Base-by-base conservation (phyloP, 306 rosid genomes). In the Inga laurina region DNA sequence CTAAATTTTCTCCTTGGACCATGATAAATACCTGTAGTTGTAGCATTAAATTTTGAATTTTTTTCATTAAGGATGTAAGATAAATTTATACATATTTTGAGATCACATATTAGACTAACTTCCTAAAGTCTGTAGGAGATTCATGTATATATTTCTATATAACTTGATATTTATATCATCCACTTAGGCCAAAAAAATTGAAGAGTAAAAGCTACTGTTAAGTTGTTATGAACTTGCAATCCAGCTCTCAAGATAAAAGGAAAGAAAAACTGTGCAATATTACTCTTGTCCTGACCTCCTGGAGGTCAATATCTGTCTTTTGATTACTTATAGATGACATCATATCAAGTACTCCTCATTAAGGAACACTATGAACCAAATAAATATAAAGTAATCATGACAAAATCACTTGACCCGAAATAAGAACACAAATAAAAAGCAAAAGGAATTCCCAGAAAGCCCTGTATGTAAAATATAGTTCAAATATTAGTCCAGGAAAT, bases 401-500 rank as follows among this genome's bases (percentile, higher is more conserved):
- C 30, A 18, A 51, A 18, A 75, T 4, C 57, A 32, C 65, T 51
- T 51, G 13, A 32, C 24, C 18, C 19, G 22, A 18, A 51, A 52
- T 72, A 72, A 22, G 13, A 45, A 44, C 54, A 71, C 54, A 8
- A 15, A 27, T 45, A 14, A 13, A 27, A 1, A 51, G 15, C 1
- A 16, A 49, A 18, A 48, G 5, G 19, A 27, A n/a, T 48, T 24
- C 41, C 41, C 59, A 27, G 22, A 15, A 49, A 74, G 78, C 41
- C 32, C 78, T 15, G 52, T 51, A 2, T 9, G 46, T 54, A 44
- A 32, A 34, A 75, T 16, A 51, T 49, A 74, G 78, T 49, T 34
- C 78, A 74, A 32, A 51, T 21, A 49, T 44, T 51, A 77, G 54
- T 19, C 56, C 39, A 39, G 76, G 79, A 71, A 72, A 74, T 79